Evolutionary conservation across 2,329 filamentous ascomycete species (phyloP).

Genomic region (Talaromyces albobiverticillius): DNA sequence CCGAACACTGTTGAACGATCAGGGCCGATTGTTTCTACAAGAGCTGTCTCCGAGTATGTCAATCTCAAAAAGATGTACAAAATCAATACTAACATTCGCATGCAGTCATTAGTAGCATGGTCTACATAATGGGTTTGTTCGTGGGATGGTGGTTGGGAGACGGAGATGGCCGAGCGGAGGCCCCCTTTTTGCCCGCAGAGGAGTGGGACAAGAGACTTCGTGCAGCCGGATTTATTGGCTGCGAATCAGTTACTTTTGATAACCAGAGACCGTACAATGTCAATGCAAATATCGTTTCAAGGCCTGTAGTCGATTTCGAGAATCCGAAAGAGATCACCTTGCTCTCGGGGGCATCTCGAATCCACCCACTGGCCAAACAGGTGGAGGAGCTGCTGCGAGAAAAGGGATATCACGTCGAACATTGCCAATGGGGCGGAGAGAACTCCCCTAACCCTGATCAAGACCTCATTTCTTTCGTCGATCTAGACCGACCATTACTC

Average conservation of each 20-base stretch:
- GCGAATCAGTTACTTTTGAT: conserved; percentile 17
- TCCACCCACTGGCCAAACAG: not conserved
- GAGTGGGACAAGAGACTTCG: conserved; percentile 24
- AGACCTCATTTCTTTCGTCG: not conserved
- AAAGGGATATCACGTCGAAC: not conserved
- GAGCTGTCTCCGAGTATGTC: no score
- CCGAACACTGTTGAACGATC: no score
- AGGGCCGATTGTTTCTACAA: no score
- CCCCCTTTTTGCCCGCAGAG: no score
- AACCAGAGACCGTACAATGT: not conserved
- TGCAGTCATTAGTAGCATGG: no score
- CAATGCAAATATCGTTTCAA: not conserved
- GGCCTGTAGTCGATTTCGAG: not conserved
- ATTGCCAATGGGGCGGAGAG: not conserved
- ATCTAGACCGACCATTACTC: not conserved
- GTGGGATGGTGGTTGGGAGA: no score
- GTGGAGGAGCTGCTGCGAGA: no score
- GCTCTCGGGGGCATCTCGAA: no score
- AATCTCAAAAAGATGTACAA: no score
- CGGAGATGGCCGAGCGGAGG: no score
- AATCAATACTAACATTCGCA: no score
- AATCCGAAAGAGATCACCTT: not conserved
- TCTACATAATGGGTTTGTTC: no score
- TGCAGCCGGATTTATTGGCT: conserved; percentile 21
- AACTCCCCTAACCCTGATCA: not conserved